These are phyloP conservation scores for Barnettozyma salicaria DNA, from an alignment of 805 yeast genomes.

Conservation along the genomic window DNA sequence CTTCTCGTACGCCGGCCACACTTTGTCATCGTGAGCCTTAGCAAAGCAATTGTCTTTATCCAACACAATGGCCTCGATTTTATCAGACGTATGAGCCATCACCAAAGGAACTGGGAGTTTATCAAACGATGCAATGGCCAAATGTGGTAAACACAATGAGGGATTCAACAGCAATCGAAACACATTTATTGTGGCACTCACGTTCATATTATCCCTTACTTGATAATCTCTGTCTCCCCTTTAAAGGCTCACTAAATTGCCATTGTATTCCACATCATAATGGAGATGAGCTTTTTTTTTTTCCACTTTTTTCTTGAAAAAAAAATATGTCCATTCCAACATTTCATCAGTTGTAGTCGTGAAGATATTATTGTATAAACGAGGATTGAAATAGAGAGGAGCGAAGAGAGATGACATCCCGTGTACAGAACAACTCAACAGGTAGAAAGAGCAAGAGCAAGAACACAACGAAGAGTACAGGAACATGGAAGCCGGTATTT, in stretches of 20 bases:
- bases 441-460: background rate
- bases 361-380: background rate
- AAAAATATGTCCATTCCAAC: too few relatives aligned
- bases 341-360: too few relatives aligned
- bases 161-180: slow-evolving; percentile 57
- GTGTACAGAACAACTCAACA: background rate
- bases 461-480: slow-evolving; percentile 1
- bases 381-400: background rate
- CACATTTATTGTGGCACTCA: slow-evolving; percentile 73
- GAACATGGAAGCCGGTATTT: slow-evolving; percentile 10
- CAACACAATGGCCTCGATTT: slow-evolving; percentile 75
- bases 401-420: background rate
- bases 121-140: slow-evolving; percentile 50
- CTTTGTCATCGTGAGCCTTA: slow-evolving; percentile 66
- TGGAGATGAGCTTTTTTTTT: too few relatives aligned
- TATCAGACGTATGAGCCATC: slow-evolving; percentile 19
- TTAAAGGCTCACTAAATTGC: too few relatives aligned
- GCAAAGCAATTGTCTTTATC: slow-evolving; percentile 98
- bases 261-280: too few relatives aligned
- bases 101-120: slow-evolving; percentile 50
- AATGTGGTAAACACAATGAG: slow-evolving; percentile 61
- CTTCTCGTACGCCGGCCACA: slow-evolving; percentile 64
- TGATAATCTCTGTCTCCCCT: background rate
- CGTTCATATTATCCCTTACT: slow-evolving; percentile 39
- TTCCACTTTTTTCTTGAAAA: too few relatives aligned